Conservation (phyloP, 805 yeast species). For the Candida lessepsii region DNA sequence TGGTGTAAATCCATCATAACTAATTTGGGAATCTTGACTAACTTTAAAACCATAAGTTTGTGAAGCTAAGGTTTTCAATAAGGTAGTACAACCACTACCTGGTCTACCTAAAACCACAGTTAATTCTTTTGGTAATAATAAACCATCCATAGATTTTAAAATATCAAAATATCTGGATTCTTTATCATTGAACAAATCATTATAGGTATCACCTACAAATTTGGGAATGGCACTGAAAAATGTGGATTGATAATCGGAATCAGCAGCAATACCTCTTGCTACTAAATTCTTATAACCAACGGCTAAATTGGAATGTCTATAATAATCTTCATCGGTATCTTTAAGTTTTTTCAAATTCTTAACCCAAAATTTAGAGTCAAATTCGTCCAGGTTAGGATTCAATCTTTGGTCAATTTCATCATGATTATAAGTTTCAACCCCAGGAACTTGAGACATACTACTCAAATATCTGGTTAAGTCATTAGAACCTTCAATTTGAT, state of each 20-base stretch:
- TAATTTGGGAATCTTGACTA: conserved; percentile 28
- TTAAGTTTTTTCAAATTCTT: conserved; percentile 53
- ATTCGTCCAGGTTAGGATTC: conserved; percentile 53
- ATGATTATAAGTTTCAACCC: conserved; percentile 32
- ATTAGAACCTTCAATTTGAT: conserved; percentile 14
- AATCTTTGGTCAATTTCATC: conserved; percentile 36
- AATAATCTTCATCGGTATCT: conserved; percentile 54
- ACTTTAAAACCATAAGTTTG: conserved; percentile 36
- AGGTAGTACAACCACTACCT: conserved; percentile 40
- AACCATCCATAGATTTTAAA: conserved; percentile 27
- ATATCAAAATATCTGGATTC: conserved; percentile 16
- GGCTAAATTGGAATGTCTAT: conserved; percentile 55
- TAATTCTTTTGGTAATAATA: conserved; percentile 33
- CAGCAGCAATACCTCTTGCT: conserved; percentile 61
- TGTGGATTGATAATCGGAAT: conserved; percentile 61
- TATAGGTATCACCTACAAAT: conserved; percentile 11
- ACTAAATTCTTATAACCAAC: conserved; percentile 52
- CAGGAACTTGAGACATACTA: conserved; percentile 44
- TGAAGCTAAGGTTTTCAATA: conserved; percentile 35
- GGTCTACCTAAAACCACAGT: conserved; percentile 42
- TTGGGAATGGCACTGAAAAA: conserved; percentile 40
- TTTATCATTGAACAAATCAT: conserved; percentile 4
- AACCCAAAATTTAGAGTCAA: conserved; percentile 60
- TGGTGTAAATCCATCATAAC: conserved; percentile 33
- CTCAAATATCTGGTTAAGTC: conserved; percentile 40